A percentile compares a stretch with the other conserved stretches of the same genome.
Evolutionary conservation across 257 asterid species (phyloP).

Genomic region (Plantago elongata): DNA sequence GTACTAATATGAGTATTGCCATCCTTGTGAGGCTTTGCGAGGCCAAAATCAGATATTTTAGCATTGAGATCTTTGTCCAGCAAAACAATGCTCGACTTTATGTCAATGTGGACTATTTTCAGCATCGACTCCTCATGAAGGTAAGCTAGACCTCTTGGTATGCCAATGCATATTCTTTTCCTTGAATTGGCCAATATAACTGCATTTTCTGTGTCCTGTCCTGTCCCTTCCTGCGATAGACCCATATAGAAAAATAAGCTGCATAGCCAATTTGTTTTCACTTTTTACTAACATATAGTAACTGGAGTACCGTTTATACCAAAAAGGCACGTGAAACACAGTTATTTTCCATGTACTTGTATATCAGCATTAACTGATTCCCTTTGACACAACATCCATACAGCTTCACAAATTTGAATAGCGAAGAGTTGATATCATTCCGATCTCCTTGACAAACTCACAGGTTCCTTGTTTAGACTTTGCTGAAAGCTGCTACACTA

Average conservation of each 20-base stretch:
- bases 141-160: conserved; percentile 75
- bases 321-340: conserved; percentile 75
- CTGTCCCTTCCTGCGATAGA: conserved; percentile 43
- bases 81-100: conserved; percentile 77
- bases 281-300: not conserved
- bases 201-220: conserved; percentile 31
- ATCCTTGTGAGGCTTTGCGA: conserved; percentile 80
- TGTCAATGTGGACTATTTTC: conserved; percentile 88
- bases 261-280: not conserved
- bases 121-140: conserved; percentile 84
- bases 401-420: conserved; percentile 86
- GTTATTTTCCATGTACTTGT: conserved; percentile 88
- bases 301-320: conserved; percentile 38
- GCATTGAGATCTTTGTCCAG: conserved; percentile 74
- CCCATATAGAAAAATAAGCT: conserved; percentile 18
- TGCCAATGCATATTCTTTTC: conserved; percentile 64
- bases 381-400: conserved; percentile 91
- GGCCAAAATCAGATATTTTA: conserved; percentile 87
- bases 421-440: conserved; percentile 79
- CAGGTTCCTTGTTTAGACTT: conserved; percentile 86
- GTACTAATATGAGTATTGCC: conserved; percentile 82
- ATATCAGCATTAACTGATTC: conserved; percentile 61
- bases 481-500: conserved; percentile 89
- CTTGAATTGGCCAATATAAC: conserved; percentile 86
- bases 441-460: conserved; percentile 83